Percentiles rank a stretch among this genome's conserved stretches.
phyloP scores from a whole-genome alignment of 192 early-diverging fungal species.

The Coemansia sp. region DNA sequence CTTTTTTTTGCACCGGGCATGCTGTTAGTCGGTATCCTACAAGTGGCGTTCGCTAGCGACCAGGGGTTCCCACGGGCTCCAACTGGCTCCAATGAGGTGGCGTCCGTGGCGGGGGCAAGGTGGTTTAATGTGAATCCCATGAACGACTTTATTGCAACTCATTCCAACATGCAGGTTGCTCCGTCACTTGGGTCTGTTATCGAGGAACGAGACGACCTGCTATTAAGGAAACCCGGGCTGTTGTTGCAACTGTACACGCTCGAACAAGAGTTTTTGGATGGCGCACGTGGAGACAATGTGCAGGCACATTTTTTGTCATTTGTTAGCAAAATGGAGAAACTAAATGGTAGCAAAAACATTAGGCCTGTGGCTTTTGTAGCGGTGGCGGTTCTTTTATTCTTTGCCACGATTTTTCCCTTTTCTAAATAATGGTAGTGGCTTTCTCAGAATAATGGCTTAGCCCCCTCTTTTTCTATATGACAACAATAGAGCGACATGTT shows the following conservation, averaged over 20 bases:
- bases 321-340: neutral
- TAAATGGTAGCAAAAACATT: neutral
- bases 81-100: neutral
- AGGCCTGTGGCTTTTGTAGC: neutral
- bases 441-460: neutral
- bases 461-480: neutral
- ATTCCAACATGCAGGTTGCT: neutral
- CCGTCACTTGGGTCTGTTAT: neutral
- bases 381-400: neutral
- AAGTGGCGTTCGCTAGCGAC: neutral
- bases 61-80: conserved; percentile 1
- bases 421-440: neutral
- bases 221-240: neutral
- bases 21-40: neutral
- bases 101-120: neutral
- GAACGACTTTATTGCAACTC: neutral
- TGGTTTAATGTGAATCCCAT: neutral
- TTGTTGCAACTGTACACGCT: neutral
- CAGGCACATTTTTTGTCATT: neutral
- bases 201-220: neutral
- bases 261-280: neutral
- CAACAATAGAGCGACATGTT: neutral
- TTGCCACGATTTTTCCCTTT: neutral
- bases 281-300: neutral
- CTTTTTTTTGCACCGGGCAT: neutral